phyloP scores from a whole-genome alignment of 2,329 filamentous ascomycete species.

The Claviceps cyperi region DNA sequence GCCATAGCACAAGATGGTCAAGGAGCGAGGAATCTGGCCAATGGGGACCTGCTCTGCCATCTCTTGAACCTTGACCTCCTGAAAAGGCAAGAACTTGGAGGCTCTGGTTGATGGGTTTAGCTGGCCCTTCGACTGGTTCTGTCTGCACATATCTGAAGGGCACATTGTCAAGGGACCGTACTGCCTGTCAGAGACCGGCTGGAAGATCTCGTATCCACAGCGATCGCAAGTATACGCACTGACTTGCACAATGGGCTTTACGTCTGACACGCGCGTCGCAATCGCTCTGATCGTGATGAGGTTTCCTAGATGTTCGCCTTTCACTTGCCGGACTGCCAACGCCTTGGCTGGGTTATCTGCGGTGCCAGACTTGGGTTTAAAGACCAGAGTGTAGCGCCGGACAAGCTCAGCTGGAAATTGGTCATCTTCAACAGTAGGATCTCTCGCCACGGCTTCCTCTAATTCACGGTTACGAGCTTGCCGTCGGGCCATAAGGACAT shows the following conservation, averaged over 20 bases:
- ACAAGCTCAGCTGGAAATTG: slow-evolving; percentile 88
- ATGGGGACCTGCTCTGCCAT: slow-evolving; percentile 99
- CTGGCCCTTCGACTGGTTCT: slow-evolving; percentile 85
- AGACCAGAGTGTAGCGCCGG: slow-evolving; percentile 86
- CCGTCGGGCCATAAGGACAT: slow-evolving; percentile 89
- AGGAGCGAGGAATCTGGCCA: slow-evolving; percentile 83
- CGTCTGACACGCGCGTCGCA: slow-evolving; percentile 86
- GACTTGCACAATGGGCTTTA: slow-evolving; percentile 94
- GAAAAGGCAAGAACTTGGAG: slow-evolving; percentile 93
- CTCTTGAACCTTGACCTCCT: slow-evolving; percentile 97
- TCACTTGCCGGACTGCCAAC: slow-evolving; percentile 83
- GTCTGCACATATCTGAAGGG: slow-evolving; percentile 76
- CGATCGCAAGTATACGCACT: slow-evolving; percentile 96
- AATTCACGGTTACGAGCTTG: slow-evolving; percentile 73
- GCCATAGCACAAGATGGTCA: slow-evolving; percentile 83
- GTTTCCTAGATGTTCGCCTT: slow-evolving; percentile 81
- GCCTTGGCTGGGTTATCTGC: slow-evolving; percentile 47
- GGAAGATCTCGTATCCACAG: slow-evolving; percentile 94
- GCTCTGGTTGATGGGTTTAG: slow-evolving; percentile 89
- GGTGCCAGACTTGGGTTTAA: slow-evolving; percentile 75
- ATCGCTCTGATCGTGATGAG: slow-evolving; percentile 93
- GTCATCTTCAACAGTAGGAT: slow-evolving; percentile 52
- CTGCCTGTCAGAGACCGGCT: slow-evolving; percentile 81
- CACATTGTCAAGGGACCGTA: slow-evolving; percentile 80
- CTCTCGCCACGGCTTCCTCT: slow-evolving; percentile 49